Percentiles rank a stretch among this genome's conserved stretches.
Conservation (phyloP, 345 rosid species). For the Hibiscus tridactylites region DNA sequence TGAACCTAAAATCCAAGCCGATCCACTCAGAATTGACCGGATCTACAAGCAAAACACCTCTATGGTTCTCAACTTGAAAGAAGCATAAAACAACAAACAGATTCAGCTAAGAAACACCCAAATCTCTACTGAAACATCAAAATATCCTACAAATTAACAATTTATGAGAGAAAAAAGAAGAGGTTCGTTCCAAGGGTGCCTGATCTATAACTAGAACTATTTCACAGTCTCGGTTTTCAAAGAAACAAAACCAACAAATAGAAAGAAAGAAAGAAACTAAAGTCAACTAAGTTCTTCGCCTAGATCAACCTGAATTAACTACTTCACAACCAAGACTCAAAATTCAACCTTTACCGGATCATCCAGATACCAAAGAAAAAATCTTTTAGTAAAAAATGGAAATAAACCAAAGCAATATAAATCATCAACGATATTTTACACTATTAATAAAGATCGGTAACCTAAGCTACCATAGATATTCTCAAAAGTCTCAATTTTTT, state of each 20-base stretch:
- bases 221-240: not conserved
- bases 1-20: not conserved
- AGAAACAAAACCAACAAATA: not conserved
- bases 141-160: not conserved
- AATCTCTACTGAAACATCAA: not conserved
- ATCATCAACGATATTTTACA: not conserved
- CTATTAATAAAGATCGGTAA: not conserved
- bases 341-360: not conserved
- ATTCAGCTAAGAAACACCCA: not conserved
- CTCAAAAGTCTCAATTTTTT: not conserved
- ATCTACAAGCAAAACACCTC: not conserved
- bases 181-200: not conserved
- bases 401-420: not conserved
- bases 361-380: not conserved
- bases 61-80: not conserved
- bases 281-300: not conserved
- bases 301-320: not conserved
- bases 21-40: not conserved
- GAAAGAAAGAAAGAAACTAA: not conserved
- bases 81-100: not conserved
- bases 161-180: too few relatives aligned
- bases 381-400: not conserved
- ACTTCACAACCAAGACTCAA: not conserved
- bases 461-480: not conserved
- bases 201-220: slow-evolving; percentile 2